Base-by-base conservation (phyloP, 169 alveolate genomes). In the Amoebophrya sp. region DNA sequence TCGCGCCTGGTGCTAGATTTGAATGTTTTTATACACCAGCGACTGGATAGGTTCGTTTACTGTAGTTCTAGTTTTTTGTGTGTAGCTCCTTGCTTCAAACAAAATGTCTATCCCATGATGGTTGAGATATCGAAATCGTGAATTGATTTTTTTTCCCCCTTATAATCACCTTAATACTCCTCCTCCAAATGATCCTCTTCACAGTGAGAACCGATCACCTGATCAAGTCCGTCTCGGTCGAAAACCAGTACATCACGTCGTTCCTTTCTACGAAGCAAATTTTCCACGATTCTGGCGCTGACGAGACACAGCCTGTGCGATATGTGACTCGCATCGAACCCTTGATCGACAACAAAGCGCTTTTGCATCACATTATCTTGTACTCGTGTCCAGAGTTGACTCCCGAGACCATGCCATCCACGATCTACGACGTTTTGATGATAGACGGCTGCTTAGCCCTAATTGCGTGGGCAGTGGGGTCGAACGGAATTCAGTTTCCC, bases 221-320 rank as follows among this genome's bases (percentile, higher is more conserved):
- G 83, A 36, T 65, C 3, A 65, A 65, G 26, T 65, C 83, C 33
- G 83, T 65, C 39, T 65, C 83, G 36, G 83, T 65, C 33, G 33
- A 65, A 26, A 65, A 65, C 83, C 83, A 65, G 83, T 65, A 65
- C 83, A 36, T 65, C 36, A 65, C 83, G 83, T 29, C 83, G 83
- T 65, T 65, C 26, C 83, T 65, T 6, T 12, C 36, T 36, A 65
- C 83, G 83, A 6, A 26, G 33, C 83, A 65, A 36, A 65, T 65
- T 65, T 65, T 65, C 83, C 3, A 6, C 39, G 33, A 26, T 36
- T 12, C 18, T 36, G n/a, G n/a, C 83, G 2, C 83, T 29, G 83
- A 29, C 39, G 26, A 1, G 38, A 36, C 2, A 10, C 39, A 18
- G 10, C 83, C 83, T 10, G 2, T 6, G 83, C 83, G 83, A 10